phyloP scores from a whole-genome alignment of 2,329 filamentous ascomycete species.

The Rutstroemia sp. region DNA sequence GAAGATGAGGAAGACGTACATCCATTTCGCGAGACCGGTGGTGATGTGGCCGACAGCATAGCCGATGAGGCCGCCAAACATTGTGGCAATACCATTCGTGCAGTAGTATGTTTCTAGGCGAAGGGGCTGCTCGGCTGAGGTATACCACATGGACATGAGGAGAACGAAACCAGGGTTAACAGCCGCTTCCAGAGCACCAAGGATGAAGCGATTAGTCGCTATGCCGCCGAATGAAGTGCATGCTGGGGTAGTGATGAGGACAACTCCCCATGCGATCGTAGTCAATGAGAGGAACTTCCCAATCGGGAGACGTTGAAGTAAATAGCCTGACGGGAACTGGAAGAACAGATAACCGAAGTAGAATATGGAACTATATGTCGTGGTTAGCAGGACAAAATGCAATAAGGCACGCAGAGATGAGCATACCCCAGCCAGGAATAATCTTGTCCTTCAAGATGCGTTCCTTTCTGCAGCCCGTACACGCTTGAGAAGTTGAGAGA shows the following conservation, averaged over 20 bases:
- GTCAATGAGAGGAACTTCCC: slow-evolving; percentile 40
- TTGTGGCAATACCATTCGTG: slow-evolving; percentile 32
- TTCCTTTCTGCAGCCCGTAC: slow-evolving; percentile 40
- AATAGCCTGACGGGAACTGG: slow-evolving; percentile 37
- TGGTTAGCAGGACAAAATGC: background rate
- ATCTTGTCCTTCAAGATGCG: slow-evolving; percentile 40
- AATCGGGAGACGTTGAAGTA: slow-evolving; percentile 41
- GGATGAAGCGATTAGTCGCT: slow-evolving; percentile 48
- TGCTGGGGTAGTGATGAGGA: slow-evolving; percentile 41
- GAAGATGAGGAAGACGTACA: slow-evolving; percentile 53
- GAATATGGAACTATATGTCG: slow-evolving; percentile 39
- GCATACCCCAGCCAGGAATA: slow-evolving; percentile 42
- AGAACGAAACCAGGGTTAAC: slow-evolving; percentile 43
- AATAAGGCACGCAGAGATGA: background rate
- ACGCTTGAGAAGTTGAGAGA: slow-evolving; percentile 43
- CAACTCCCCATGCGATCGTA: slow-evolving; percentile 40
- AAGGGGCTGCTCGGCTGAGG: slow-evolving; percentile 32
- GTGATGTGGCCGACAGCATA: slow-evolving; percentile 50
- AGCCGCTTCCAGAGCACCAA: slow-evolving; percentile 48
- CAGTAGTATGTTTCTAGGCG: slow-evolving; percentile 34
- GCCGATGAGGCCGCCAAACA: slow-evolving; percentile 43
- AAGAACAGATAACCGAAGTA: slow-evolving; percentile 43
- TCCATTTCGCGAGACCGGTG: slow-evolving; percentile 42
- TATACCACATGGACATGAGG: slow-evolving; percentile 35
- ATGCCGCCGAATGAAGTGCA: slow-evolving; percentile 52